These are phyloP conservation scores for Lentithecium fluviatile DNA, from an alignment of 495 filamentous ascomycete species.

Conservation along the genomic window DNA sequence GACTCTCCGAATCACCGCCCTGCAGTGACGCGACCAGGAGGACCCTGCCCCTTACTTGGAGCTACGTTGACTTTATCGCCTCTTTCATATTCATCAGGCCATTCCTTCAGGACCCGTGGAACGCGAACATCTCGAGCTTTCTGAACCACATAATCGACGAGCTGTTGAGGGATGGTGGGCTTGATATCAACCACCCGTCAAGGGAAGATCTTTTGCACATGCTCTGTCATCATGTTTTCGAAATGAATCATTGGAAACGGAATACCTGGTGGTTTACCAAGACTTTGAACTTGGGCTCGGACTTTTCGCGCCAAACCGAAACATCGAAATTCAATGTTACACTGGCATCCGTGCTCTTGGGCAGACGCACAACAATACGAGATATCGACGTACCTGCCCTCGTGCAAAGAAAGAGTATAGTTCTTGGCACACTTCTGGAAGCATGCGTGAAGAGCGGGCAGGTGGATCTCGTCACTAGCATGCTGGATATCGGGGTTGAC, in stretches of 20 bases:
- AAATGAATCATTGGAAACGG: not conserved
- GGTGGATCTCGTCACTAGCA: not conserved
- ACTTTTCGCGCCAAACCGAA: not conserved
- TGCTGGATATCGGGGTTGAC: too few species aligned
- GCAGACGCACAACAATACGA: not conserved
- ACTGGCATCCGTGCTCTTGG: not conserved
- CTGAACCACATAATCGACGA: not conserved
- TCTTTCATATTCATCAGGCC: not conserved
- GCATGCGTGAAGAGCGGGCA: not conserved
- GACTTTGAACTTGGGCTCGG: not conserved
- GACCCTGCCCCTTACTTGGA: not conserved
- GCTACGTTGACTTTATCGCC: not conserved
- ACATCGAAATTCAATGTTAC: not conserved
- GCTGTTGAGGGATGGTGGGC: not conserved
- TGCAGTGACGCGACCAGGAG: not conserved
- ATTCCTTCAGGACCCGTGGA: not conserved
- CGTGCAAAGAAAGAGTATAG: not conserved
- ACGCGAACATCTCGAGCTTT: not conserved
- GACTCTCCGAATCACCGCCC: not conserved
- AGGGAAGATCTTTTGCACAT: not conserved
- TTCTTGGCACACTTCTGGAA: not conserved
- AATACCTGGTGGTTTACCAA: not conserved
- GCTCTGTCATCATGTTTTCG: not conserved
- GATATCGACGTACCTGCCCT: not conserved
- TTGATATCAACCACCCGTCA: not conserved